Conservation (phyloP, 306 rosid genomes). For the Delonix regia region DNA sequence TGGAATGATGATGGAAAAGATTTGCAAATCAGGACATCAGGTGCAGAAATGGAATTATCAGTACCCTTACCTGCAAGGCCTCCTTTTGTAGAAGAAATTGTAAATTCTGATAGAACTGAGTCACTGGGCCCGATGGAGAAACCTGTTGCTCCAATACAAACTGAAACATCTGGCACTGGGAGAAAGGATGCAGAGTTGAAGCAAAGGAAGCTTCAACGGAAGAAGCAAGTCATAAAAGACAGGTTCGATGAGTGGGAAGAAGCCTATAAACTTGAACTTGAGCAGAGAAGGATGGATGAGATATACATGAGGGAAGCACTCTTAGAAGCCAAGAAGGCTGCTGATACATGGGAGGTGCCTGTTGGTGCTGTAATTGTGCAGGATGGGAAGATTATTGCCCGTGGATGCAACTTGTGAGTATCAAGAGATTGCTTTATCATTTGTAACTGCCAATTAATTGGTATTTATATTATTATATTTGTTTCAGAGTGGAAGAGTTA, state of each 20-base stretch:
- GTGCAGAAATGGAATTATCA: constrained; percentile 47
- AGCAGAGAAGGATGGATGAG: constrained; percentile 77
- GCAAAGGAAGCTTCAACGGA: constrained; percentile 79
- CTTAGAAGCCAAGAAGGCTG: constrained; percentile 92
- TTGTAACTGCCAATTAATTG: constrained; percentile 12
- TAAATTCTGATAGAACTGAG: constrained; percentile 42
- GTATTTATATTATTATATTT: constrained; percentile 35
- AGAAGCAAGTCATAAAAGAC: constrained; percentile 68
- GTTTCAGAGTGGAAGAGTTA: constrained; percentile 84
- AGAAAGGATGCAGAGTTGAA: constrained; percentile 67
- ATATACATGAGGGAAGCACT: constrained; percentile 96
- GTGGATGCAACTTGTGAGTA: constrained; percentile 91
- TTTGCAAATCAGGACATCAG: constrained; percentile 48
- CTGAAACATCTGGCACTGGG: constrained; percentile 53
- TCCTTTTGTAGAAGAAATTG: constrained; percentile 44
- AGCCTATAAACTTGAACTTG: constrained; percentile 66
- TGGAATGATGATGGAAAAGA: constrained; percentile 49
- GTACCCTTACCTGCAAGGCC: constrained; percentile 41
- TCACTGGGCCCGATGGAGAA: constrained; percentile 49
- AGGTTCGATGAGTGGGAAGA: constrained; percentile 97
- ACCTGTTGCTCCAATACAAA: constrained; percentile 39
- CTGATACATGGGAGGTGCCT: constrained; percentile 97
- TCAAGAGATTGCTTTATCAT: constrained; percentile 29
- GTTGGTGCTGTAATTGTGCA: constrained; percentile 96
- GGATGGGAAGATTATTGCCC: constrained; percentile 85